These are phyloP conservation scores for Pistacia vera DNA, from an alignment of 345 rosid genomes.

Conservation along the genomic window DNA sequence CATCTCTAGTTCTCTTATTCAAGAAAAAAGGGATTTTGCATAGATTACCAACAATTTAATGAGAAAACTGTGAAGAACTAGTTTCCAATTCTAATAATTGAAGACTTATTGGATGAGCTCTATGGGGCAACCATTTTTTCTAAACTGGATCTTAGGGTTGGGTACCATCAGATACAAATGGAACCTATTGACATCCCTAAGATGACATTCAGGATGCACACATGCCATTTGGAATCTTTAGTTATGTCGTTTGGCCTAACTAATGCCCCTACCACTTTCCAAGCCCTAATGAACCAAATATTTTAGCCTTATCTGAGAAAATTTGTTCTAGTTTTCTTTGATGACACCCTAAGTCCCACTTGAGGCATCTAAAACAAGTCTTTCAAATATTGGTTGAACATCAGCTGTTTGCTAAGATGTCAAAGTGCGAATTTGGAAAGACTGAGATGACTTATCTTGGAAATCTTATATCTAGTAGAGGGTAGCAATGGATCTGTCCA, in stretches of 20 bases:
- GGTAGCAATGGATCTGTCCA: not conserved
- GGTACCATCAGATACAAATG: not conserved
- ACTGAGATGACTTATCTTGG: not conserved
- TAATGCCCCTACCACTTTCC: not conserved
- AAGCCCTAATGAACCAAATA: not conserved
- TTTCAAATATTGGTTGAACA: not conserved
- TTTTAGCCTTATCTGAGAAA: not conserved
- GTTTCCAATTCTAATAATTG: not conserved
- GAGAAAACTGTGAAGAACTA: too few species aligned
- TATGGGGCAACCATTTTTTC: not conserved
- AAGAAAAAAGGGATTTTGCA: too few species aligned
- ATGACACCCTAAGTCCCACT: not conserved
- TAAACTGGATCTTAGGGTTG: not conserved
- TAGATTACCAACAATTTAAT: too few species aligned
- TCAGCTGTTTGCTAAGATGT: not conserved
- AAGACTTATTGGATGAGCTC: not conserved
- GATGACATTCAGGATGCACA: not conserved
- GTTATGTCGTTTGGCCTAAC: not conserved
- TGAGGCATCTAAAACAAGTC: not conserved
- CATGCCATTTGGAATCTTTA: slow-evolving; percentile 7
- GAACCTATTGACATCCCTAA: not conserved
- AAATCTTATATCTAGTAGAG: not conserved
- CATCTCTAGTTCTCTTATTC: too few species aligned
- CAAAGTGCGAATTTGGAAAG: not conserved
- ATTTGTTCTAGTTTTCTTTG: not conserved